Conservation (phyloP, 73 alveolate species). For the Paraurostyla sp. region DNA sequence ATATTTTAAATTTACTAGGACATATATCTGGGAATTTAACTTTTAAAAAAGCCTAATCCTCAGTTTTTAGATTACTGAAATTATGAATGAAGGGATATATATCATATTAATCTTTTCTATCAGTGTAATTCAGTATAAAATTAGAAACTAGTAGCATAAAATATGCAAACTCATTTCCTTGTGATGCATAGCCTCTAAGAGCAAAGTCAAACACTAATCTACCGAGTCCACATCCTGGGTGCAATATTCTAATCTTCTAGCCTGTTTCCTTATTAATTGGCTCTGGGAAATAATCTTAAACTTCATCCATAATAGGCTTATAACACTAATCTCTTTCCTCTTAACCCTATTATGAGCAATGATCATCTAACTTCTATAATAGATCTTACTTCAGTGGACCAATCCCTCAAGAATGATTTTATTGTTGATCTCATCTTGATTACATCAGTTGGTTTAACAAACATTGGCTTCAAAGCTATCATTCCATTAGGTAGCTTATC, state of each 20-base stretch:
- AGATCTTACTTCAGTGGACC: constrained; percentile 93
- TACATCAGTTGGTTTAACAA: constrained; percentile 70
- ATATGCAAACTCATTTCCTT: constrained; percentile 98
- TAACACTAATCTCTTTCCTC: constrained; percentile 82
- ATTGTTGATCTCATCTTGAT: constrained; percentile 71
- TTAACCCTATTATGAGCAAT: constrained; percentile 53
- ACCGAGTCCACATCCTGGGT: constrained; percentile 99
- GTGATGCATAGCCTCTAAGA: constrained; percentile 92
- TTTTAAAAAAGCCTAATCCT: constrained; percentile 80
- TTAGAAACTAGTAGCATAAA: constrained; percentile 95
- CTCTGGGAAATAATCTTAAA: constrained; percentile 73
- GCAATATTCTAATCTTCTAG: constrained; percentile 81
- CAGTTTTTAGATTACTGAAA: constrained; percentile 84
- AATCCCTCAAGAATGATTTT: constrained; percentile 95
- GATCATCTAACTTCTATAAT: constrained; percentile 79
- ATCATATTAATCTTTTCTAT: constrained; percentile 78
- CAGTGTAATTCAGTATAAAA: constrained; percentile 88
- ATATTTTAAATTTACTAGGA: constrained; percentile 78
- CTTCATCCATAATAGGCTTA: constrained; percentile 78
- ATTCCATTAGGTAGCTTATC: constrained; percentile 77
- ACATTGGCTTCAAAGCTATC: constrained; percentile 77
- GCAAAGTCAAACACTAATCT: constrained; percentile 98
- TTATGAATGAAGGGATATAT: constrained; percentile 92
- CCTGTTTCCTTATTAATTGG: constrained; percentile 44
- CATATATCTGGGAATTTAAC: constrained; percentile 88